Percentiles rank a stretch among this genome's conserved stretches.
phyloP scores from a whole-genome alignment of 305 asterid species.

The Fraxinus baroniana region DNA sequence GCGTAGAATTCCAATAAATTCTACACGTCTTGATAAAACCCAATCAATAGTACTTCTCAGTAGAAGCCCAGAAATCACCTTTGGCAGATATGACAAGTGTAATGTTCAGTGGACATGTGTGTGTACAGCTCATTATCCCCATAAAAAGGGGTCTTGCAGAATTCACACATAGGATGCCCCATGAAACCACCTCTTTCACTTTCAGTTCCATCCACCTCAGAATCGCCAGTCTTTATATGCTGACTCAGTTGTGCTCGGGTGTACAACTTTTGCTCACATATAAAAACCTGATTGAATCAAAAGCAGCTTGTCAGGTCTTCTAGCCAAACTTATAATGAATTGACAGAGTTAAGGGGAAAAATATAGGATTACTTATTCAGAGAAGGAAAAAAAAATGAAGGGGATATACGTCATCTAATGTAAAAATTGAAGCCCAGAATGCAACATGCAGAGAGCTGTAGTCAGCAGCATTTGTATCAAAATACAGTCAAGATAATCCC shows the following conservation, averaged over 20 bases:
- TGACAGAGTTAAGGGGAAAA: not conserved
- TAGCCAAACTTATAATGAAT: not conserved
- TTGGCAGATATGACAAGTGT: constrained; percentile 91
- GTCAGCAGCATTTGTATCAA: not conserved
- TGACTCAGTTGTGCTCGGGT: constrained; percentile 79
- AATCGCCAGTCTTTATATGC: constrained; percentile 81
- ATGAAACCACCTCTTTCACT: constrained; percentile 96
- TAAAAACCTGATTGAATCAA: constrained; percentile 61
- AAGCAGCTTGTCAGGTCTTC: constrained; percentile 21
- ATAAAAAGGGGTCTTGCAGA: constrained; percentile 81
- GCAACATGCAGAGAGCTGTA: not conserved
- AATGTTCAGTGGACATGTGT: constrained; percentile 96
- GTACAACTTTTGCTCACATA: constrained; percentile 94
- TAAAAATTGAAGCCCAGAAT: not conserved
- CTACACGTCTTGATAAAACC: not conserved
- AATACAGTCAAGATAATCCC: not conserved
- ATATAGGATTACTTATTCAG: not conserved
- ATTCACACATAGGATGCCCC: constrained; percentile 94
- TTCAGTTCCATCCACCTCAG: constrained; percentile 98
- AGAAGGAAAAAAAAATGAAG: not conserved
- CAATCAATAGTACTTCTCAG: constrained; percentile 6
- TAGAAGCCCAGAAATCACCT: constrained; percentile 45
- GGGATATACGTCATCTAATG: not conserved
- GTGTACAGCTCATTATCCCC: constrained; percentile 90
- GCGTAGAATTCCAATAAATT: not conserved